Conservation (phyloP, 192 early-diverging fungal genomes). For the Coemansia sp. region DNA sequence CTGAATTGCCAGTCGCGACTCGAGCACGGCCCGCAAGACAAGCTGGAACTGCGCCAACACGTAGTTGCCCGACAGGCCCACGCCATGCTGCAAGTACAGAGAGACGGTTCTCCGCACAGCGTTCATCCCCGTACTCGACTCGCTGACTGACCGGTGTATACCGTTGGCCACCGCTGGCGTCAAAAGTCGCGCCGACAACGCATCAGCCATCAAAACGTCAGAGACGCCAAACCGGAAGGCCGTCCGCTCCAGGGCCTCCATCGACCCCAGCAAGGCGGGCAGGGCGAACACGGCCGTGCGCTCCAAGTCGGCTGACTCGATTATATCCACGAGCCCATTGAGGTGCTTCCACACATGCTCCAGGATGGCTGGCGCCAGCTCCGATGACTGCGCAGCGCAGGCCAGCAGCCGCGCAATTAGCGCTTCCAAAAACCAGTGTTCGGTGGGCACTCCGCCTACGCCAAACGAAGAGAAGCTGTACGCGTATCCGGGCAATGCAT, state of each 20-base stretch:
- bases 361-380: conserved; percentile 15
- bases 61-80: conserved; percentile 27
- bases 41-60: conserved; percentile 32
- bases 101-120: conserved; percentile 22
- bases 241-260: conserved; percentile 39
- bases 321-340: conserved; percentile 15
- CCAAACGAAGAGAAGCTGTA: conserved; percentile 26
- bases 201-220: conserved; percentile 28
- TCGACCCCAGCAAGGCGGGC: conserved; percentile 28
- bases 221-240: conserved; percentile 19
- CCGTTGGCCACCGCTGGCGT: conserved; percentile 5
- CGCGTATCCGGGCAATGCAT: conserved; percentile 26
- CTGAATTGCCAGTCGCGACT: conserved; percentile 33
- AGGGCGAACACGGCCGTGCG: conserved; percentile 23
- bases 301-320: conserved; percentile 9
- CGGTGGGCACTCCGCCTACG: conserved; percentile 10
- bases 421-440: conserved; percentile 34
- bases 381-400: conserved; percentile 21
- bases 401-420: conserved; percentile 33
- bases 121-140: not conserved
- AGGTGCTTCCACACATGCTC: conserved; percentile 36
- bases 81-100: conserved; percentile 24
- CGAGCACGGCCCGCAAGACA: conserved; percentile 43
- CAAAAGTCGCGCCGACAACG: conserved; percentile 21
- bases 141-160: conserved; percentile 18